Percentiles rank a stretch among this genome's conserved stretches.
phyloP scores from a whole-genome alignment of 2,329 filamentous ascomycete genomes.

The Fusarium xylarioides region DNA sequence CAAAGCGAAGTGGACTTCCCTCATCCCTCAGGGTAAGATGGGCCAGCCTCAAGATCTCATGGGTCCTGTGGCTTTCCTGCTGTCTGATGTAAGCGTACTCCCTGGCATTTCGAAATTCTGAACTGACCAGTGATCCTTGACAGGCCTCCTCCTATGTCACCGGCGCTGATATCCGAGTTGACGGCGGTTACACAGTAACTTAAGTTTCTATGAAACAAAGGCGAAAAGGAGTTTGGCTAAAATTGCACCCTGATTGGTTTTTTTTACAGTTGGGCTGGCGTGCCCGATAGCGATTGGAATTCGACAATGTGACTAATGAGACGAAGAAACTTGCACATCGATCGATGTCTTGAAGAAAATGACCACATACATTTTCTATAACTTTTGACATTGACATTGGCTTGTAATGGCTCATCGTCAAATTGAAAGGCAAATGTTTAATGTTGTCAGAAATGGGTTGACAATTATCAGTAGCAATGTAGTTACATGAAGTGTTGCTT shows the following conservation, averaged over 20 bases:
- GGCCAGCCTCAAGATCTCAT: conserved; percentile 90
- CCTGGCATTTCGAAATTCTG: no score
- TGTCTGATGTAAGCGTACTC: conserved; percentile 65
- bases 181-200: conserved; percentile 88
- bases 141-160: conserved; percentile 73
- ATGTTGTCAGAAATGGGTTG: not conserved
- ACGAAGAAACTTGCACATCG: not conserved
- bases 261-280: conserved; percentile 12
- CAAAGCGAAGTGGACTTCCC: conserved; percentile 87
- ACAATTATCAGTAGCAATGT: not conserved
- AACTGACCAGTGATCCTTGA: not conserved
- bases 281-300: conserved; percentile 26
- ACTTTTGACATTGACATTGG: no score
- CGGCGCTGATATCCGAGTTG: conserved; percentile 81
- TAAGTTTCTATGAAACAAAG: conserved; percentile 48
- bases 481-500: not conserved
- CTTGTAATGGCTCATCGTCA: not conserved
- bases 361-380: not conserved
- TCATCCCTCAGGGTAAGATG: conserved; percentile 95
- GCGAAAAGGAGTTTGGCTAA: conserved; percentile 1
- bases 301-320: conserved; percentile 32
- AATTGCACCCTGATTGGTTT: not conserved
- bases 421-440: not conserved
- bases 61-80: conserved; percentile 88
- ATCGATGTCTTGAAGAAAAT: not conserved